Percentiles rank a stretch among this genome's conserved stretches.
Evolutionary conservation across 306 rosid species (phyloP).

Genomic region (Prunus kanzakura): DNA sequence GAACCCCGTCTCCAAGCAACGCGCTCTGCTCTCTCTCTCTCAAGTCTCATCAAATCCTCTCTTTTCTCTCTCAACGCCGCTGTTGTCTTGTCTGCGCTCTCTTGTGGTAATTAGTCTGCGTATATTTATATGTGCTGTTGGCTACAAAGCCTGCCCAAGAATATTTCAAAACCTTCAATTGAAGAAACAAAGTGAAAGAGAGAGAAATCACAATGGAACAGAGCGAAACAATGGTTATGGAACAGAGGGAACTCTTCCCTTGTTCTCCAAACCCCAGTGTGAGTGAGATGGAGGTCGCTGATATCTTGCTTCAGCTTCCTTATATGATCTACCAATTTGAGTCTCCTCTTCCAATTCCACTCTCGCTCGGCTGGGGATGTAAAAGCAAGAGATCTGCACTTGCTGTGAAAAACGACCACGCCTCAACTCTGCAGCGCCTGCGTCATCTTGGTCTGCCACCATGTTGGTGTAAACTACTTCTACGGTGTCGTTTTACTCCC

Average conservation of each 20-base stretch:
- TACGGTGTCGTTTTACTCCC: background rate
- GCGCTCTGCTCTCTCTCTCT: background rate
- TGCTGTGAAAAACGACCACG: background rate
- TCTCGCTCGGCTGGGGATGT: conserved; percentile 32
- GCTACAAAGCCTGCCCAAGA: background rate
- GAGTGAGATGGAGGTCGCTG: conserved; percentile 33
- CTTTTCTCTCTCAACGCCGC: background rate
- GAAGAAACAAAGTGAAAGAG: background rate
- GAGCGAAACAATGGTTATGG: background rate
- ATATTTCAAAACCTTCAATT: background rate
- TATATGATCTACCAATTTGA: conserved; percentile 11
- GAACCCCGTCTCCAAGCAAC: conserved; percentile 24
- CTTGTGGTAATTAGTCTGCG: background rate
- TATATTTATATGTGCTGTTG: background rate
- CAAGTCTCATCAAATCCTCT: background rate
- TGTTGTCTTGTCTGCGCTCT: background rate
- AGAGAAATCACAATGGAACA: background rate
- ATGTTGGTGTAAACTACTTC: background rate
- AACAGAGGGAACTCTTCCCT: background rate
- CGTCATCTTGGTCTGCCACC: background rate
- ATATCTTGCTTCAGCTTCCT: conserved; percentile 30
- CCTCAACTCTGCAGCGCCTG: background rate
- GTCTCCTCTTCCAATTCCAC: background rate
- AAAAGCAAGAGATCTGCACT: conserved; percentile 52
- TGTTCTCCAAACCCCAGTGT: background rate